Conservation (phyloP, 805 yeast genomes). For the Wickerhamomyces canadensis region DNA sequence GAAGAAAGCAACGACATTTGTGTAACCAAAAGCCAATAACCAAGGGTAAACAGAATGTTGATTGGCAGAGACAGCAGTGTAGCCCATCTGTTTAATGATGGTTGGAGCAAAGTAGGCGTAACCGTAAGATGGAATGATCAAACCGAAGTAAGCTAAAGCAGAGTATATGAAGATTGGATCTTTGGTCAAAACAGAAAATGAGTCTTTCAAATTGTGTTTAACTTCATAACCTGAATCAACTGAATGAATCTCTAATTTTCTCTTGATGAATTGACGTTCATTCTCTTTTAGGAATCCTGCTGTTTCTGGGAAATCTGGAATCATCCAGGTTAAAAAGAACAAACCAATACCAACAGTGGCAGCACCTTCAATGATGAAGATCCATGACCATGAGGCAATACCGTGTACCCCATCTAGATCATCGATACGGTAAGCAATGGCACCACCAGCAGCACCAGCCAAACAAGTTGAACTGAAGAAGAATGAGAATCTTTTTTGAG, state of each 20-base stretch:
- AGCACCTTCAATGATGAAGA: slow-evolving; percentile 46
- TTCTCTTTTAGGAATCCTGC: slow-evolving; percentile 34
- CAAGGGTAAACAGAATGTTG: slow-evolving; percentile 83
- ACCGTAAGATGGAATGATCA: slow-evolving; percentile 35
- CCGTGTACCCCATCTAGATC: slow-evolving; percentile 40
- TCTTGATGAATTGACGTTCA: slow-evolving; percentile 33
- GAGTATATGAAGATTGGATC: slow-evolving; percentile 46
- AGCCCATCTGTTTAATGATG: slow-evolving; percentile 33
- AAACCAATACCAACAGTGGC: slow-evolving; percentile 37
- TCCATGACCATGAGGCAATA: slow-evolving; percentile 43
- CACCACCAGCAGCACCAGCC: slow-evolving; percentile 54
- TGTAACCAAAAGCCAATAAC: slow-evolving; percentile 66
- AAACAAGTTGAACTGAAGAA: slow-evolving; percentile 48
- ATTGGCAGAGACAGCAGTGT: slow-evolving; percentile 70
- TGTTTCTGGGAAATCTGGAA: slow-evolving; percentile 40
- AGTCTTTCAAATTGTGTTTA: slow-evolving; percentile 28
- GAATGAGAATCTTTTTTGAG: slow-evolving; percentile 41
- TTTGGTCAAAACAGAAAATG: slow-evolving; percentile 37
- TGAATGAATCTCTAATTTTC: slow-evolving; percentile 32
- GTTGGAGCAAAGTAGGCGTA: slow-evolving; percentile 41
- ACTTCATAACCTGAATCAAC: slow-evolving; percentile 33
- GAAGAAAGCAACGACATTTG: slow-evolving; percentile 53
- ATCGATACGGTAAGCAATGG: slow-evolving; percentile 41
- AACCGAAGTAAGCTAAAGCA: slow-evolving; percentile 32
- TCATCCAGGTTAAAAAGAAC: slow-evolving; percentile 28